Base-by-base conservation (phyloP, 176 grass and related monocot genomes). In the Oryza officinalis region DNA sequence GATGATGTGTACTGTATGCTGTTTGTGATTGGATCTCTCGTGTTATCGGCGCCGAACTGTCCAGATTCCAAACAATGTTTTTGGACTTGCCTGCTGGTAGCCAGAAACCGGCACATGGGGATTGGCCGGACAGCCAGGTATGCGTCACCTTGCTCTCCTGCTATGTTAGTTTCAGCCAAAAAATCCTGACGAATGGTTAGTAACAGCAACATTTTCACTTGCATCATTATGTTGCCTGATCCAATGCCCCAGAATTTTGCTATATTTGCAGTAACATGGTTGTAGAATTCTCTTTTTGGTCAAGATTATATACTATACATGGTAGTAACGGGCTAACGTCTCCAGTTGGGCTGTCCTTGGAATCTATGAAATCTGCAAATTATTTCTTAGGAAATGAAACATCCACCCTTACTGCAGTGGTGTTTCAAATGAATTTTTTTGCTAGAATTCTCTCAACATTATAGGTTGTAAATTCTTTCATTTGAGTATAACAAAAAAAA, bases 51-150 rank as follows among this genome's bases (percentile, higher is more conserved):
- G 28, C 78, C 65, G 37, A 45, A 37, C 13, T 67, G 80, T 8
- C 28, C 30, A 65, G 73, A 77, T 82, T 88, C 72, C 52, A 13
- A 65, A 70, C 72, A 81, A 68, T 77, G 86, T 87, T 82, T 87
- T 78, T 47, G 74, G 86, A 65, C 7, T 25, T 25, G 65, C 65
- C 32, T 33, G 73, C 54, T 45, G 74, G 69, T 20, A 12, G 26
- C 20, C 63, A 49, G 32, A 72, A 72, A 25, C 50, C 52, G 45
- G 77, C 85, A 87, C 85, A 88, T 88, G 86, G 80, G 80, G 54
- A 25, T 82, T 82, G 50, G 85, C 13, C 27, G 41, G 63, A 10
- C 49, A 41, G 26, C 59, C 81, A 66, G 71, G 71, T 75, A 66
- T 38, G 72, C 81, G 41, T 83, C 40, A 38, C 57, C 69, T 74